A percentile compares a stretch with the other conserved stretches of the same genome.
phyloP scores from a whole-genome alignment of 306 rosid genomes.

The Dalbergia oliveri region DNA sequence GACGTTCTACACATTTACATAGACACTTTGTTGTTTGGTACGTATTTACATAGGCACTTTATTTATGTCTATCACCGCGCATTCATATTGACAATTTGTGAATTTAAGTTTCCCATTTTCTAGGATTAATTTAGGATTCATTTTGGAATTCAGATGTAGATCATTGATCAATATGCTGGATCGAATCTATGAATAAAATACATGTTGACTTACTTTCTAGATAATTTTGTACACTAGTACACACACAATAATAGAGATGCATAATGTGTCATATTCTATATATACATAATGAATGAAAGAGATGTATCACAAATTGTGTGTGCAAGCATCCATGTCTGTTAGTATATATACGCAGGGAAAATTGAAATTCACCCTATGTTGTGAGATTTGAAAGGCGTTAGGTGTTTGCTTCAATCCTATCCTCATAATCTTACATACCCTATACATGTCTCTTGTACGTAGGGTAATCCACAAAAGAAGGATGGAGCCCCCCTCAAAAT shows the following conservation, averaged over 20 bases:
- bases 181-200: neutral
- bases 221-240: conserved; percentile 5
- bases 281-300: conserved; percentile 38
- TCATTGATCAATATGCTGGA: neutral
- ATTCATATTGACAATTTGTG: too few relatives aligned
- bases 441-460: neutral
- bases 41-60: neutral
- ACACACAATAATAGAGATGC: conserved; percentile 9
- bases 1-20: neutral
- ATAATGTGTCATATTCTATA: neutral
- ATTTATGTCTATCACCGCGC: neutral
- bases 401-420: neutral
- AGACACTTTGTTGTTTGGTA: neutral
- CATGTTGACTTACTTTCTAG: neutral
- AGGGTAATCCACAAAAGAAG: conserved; percentile 21
- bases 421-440: conserved; percentile 18
- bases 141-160: too few relatives aligned
- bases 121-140: neutral
- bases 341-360: conserved; percentile 21
- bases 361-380: conserved; percentile 39
- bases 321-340: conserved; percentile 36
- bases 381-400: conserved; percentile 20
- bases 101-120: too few relatives aligned
- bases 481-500: conserved; percentile 40
- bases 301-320: conserved; percentile 38